These are phyloP conservation scores for Hypoxylon fuscum DNA, from an alignment of 495 filamentous ascomycete species.

Conservation along the genomic window DNA sequence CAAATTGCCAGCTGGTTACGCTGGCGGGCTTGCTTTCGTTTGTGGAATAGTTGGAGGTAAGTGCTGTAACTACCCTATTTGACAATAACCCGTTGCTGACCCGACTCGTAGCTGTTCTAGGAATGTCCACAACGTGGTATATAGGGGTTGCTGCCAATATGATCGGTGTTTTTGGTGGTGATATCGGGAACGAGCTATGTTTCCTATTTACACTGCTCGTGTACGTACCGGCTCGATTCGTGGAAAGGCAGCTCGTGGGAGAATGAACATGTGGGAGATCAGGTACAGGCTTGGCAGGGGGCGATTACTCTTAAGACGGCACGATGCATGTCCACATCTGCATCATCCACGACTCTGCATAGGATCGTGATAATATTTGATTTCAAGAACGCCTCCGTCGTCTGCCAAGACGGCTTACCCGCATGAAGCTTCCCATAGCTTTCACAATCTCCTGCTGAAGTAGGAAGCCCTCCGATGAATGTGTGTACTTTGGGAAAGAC, in stretches of 20 bases:
- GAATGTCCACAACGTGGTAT: constrained; percentile 63
- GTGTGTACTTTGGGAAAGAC: constrained; percentile 6
- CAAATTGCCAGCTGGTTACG: constrained; percentile 58
- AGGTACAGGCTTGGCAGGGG: constrained; percentile 23
- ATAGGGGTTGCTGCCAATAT: constrained; percentile 58
- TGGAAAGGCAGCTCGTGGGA: constrained; percentile 25
- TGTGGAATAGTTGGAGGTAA: constrained; percentile 55
- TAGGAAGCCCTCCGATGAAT: constrained; percentile 23
- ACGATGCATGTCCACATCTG: constrained; percentile 18
- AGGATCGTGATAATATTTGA: constrained; percentile 18
- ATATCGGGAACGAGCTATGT: constrained; percentile 65
- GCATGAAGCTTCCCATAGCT: constrained; percentile 1
- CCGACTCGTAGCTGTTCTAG: constrained; percentile 45
- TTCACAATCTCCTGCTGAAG: constrained; percentile 11
- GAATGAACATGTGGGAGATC: constrained; percentile 14
- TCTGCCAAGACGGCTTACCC: constrained; percentile 28
- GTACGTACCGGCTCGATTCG: constrained; percentile 45
- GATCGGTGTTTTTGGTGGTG: constrained; percentile 60
- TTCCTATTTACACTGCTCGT: constrained; percentile 55
- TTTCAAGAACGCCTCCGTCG: constrained; percentile 10
- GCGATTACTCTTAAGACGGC: constrained; percentile 2
- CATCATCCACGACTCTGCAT: constrained; percentile 10
- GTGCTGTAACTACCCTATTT: constrained; percentile 1
- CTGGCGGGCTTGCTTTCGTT: constrained; percentile 55
- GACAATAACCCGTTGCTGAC: constrained; percentile 15